A percentile compares a stretch with the other conserved stretches of the same genome.
These are phyloP conservation scores for Serendipita sp. DNA, from an alignment of 768 basidiomycete genomes.

Conservation along the genomic window DNA sequence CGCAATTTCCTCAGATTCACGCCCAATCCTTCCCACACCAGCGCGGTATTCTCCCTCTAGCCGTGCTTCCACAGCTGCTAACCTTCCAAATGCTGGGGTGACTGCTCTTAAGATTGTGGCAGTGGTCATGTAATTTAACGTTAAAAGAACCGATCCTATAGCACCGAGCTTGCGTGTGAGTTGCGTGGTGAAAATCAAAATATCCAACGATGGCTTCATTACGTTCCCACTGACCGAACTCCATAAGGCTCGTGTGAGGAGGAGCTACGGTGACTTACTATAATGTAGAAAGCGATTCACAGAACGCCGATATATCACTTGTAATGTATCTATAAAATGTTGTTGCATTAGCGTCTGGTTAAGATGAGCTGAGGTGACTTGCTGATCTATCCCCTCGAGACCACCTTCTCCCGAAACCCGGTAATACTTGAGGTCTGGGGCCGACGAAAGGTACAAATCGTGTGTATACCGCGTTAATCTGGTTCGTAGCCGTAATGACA, in stretches of 20 bases:
- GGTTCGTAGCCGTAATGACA: conserved; percentile 68
- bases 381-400: conserved; percentile 63
- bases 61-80: conserved; percentile 75
- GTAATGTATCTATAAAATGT: conserved; percentile 49
- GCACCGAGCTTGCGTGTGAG: conserved; percentile 73
- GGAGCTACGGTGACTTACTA: conserved; percentile 43
- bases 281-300: conserved; percentile 65
- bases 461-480: conserved; percentile 80
- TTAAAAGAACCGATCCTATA: conserved; percentile 66
- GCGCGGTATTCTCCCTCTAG: conserved; percentile 83
- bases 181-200: conserved; percentile 84
- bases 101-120: conserved; percentile 66
- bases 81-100: conserved; percentile 81
- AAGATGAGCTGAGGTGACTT: conserved; percentile 6
- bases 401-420: conserved; percentile 27
- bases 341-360: neutral
- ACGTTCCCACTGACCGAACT: conserved; percentile 56
- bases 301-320: conserved; percentile 79
- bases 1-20: conserved; percentile 90
- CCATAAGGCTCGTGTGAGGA: neutral
- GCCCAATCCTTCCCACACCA: conserved; percentile 68
- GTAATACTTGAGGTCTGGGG: conserved; percentile 58
- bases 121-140: conserved; percentile 75
- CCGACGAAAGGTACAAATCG: conserved; percentile 74
- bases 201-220: conserved; percentile 80